Conservation (phyloP, 2,329 filamentous ascomycete species). For the Botrytis medusae region DNA sequence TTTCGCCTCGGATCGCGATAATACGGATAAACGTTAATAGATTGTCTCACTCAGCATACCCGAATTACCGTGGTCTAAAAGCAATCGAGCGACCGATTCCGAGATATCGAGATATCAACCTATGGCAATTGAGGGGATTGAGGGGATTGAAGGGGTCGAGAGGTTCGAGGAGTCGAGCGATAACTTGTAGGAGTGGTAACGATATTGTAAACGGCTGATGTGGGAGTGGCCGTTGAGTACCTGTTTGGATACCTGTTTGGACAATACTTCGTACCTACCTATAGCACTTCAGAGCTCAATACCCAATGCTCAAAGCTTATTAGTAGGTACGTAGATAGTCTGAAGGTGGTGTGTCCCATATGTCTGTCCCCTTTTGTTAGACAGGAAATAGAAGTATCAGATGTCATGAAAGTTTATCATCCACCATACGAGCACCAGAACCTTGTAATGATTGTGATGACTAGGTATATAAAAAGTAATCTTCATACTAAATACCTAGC, state of each 20-base stretch:
- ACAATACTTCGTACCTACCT: neutral
- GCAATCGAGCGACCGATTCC: neutral
- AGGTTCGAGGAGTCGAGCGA: neutral
- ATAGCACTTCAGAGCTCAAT: neutral
- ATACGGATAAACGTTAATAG: neutral
- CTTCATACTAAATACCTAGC: neutral
- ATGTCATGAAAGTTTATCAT: neutral
- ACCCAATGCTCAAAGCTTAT: neutral
- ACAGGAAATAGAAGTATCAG: too few species aligned
- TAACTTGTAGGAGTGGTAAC: neutral
- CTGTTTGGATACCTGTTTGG: neutral
- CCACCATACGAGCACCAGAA: neutral
- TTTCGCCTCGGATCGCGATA: conserved; percentile 13
- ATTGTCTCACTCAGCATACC: neutral
- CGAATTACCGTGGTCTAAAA: conserved; percentile 26
- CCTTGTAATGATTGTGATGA: neutral
- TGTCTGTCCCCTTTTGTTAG: neutral
- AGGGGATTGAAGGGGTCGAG: neutral
- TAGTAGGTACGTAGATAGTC: too few species aligned
- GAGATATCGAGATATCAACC: neutral
- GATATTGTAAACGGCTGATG: neutral
- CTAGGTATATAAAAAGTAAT: neutral
- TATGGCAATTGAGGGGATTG: neutral
- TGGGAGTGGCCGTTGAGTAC: neutral
- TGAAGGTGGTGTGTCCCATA: neutral